Base-by-base conservation (phyloP, 2,329 filamentous ascomycete genomes). In the Cladosporium sp. region DNA sequence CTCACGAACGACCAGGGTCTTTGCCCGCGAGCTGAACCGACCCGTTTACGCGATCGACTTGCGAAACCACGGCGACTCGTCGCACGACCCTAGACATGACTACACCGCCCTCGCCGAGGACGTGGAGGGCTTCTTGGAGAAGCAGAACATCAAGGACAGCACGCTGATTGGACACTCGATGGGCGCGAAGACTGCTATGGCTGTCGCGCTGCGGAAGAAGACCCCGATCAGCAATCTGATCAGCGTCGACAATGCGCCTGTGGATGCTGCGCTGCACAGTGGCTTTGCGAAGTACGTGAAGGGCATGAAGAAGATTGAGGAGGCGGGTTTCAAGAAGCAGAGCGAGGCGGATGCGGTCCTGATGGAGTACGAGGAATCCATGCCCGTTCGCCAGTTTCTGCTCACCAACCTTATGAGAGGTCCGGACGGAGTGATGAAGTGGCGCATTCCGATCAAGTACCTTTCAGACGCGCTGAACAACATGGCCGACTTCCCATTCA, bases 161-260 rank as follows among this genome's bases (percentile, higher is more conserved):
- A 89, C 87, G 0, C 73, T 97, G 28, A 93, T 97, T 63, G 92
- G 92, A 0, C 93, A 97, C 72, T 95, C 89, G 1, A 97, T 97
- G 92, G 92, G 93, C 58, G 92, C 92, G 43, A 97, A 97, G 75
- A 84, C 86, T 2, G 89, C 89, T 61, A 96, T 97, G 92, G 77
- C 86, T 0, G 75, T 96, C 54, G 89, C 89, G 3, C 79, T 97
- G 34, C 76, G 79, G 41, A 78, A 82, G 1, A 88, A 89, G 0
- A 74, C 81, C 5, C 72, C 83, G 2, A 78, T 95, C 54, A 76
- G 78, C 13, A 82, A 85, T 61, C 74, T 97, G 48, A 79, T 96
- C 28, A 79, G 89, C 1, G 90, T 97, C 10, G 92, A 97, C 73
- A 97, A 97, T 66, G 89, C 91, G 3, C 92, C 92, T 2, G 78